Evolutionary conservation across 2,329 filamentous ascomycete genomes (phyloP).

Genomic region (Aspergillus novofumigatus): DNA sequence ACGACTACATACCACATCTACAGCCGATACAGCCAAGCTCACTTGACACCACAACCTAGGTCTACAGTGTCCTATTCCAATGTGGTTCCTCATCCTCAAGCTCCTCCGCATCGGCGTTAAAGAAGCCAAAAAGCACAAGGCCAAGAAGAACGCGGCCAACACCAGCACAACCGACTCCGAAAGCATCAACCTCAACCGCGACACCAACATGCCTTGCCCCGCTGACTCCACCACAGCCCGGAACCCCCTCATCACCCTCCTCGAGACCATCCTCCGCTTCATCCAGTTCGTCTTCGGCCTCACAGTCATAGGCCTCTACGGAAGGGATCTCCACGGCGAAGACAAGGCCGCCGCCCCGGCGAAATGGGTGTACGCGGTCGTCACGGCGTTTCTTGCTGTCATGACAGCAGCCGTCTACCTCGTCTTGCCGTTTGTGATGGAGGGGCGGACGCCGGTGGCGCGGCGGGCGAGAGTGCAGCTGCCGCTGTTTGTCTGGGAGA

Average conservation of each 20-base stretch:
- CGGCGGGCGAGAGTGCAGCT: conserved; percentile 19
- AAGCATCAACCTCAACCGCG: conserved; percentile 12
- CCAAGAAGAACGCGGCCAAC: conserved; percentile 20
- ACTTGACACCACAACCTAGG: background rate
- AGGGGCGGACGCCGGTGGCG: conserved; percentile 28
- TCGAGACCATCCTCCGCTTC: conserved; percentile 57
- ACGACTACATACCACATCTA: background rate
- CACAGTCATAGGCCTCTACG: conserved; percentile 75
- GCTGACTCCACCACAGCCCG: conserved; percentile 10
- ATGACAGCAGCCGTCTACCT: conserved; percentile 63
- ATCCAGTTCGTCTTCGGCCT: conserved; percentile 72
- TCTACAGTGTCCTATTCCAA: conserved; percentile 9
- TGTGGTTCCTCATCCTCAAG: conserved; percentile 29
- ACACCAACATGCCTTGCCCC: conserved; percentile 14
- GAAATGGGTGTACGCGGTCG: conserved; percentile 76
- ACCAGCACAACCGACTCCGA: conserved; percentile 12
- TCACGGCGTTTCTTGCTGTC: conserved; percentile 63
- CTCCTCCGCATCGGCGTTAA: conserved; percentile 24
- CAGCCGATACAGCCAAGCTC: background rate
- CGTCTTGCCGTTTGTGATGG: conserved; percentile 53
- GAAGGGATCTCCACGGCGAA: conserved; percentile 55
- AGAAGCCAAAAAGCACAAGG: conserved; percentile 29
- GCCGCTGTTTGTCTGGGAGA: conserved; percentile 63
- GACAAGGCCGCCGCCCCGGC: conserved; percentile 46
- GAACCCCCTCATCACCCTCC: conserved; percentile 17